Evolutionary conservation across 495 filamentous ascomycete species (phyloP).

Genomic region (Penicillium ochrochloron): DNA sequence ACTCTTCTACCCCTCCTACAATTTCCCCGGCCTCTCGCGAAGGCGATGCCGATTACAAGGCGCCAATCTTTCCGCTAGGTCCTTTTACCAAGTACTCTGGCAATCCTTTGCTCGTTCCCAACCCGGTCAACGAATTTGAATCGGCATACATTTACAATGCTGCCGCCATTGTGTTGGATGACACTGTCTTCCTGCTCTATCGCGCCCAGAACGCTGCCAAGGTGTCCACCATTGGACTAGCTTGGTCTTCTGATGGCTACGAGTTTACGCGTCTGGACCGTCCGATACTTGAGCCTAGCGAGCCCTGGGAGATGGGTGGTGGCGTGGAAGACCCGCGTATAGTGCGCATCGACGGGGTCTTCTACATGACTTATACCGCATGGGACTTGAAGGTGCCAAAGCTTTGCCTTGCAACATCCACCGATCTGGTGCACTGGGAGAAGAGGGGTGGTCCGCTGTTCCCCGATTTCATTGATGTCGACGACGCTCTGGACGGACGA

Average conservation of each 20-base stretch:
- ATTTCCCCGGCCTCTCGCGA: neutral
- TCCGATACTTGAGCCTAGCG: neutral
- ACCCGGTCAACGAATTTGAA: neutral
- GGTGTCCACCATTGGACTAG: neutral
- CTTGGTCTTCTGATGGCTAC: neutral
- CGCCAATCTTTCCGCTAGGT: neutral
- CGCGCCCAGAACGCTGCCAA: neutral
- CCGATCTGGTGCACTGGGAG: constrained; percentile 8
- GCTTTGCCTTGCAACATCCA: constrained; percentile 1
- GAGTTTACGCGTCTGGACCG: neutral
- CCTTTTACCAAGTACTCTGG: constrained; percentile 1
- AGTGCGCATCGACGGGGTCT: constrained; percentile 5
- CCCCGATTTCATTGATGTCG: neutral
- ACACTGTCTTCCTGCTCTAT: neutral
- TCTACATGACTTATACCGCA: constrained; percentile 7
- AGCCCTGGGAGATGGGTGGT: constrained; percentile 1
- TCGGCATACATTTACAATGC: constrained; percentile 3
- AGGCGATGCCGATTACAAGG: neutral
- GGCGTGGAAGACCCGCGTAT: neutral
- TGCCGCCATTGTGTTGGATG: neutral
- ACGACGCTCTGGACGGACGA: neutral
- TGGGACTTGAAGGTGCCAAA: constrained; percentile 5
- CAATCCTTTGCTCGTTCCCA: neutral
- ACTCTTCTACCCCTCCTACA: neutral
- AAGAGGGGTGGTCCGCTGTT: constrained; percentile 3